A percentile compares a stretch with the other conserved stretches of the same genome.
These are phyloP conservation scores for Exophiala sp. DNA, from an alignment of 2,329 filamentous ascomycete genomes.

Conservation along the genomic window DNA sequence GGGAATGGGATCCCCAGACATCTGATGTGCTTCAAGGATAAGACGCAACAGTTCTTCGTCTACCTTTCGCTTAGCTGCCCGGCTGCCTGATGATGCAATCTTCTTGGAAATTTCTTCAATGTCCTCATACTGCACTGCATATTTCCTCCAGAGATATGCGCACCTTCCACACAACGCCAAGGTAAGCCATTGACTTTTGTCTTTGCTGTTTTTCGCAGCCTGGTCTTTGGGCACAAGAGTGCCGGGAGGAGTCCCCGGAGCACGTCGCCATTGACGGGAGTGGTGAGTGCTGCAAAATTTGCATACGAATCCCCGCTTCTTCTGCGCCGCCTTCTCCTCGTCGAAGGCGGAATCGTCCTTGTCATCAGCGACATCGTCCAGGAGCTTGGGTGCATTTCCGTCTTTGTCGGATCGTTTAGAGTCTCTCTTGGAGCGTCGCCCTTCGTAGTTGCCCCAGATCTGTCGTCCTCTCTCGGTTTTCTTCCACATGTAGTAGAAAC, in stretches of 20 bases:
- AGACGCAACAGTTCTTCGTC: constrained; percentile 71
- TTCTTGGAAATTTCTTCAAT: constrained; percentile 87
- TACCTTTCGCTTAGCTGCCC: constrained; percentile 78
- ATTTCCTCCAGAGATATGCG: constrained; percentile 88
- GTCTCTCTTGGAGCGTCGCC: constrained; percentile 85
- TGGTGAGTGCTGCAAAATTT: constrained; percentile 80
- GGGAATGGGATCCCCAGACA: constrained; percentile 40
- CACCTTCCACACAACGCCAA: constrained; percentile 85
- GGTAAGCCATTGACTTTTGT: constrained; percentile 68
- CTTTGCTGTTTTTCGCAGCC: constrained; percentile 60
- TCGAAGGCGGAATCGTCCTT: constrained; percentile 96
- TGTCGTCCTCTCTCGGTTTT: constrained; percentile 79
- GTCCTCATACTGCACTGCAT: constrained; percentile 93
- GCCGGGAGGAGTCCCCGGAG: constrained; percentile 68
- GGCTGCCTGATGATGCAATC: constrained; percentile 68
- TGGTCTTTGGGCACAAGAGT: constrained; percentile 62
- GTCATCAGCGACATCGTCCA: constrained; percentile 88
- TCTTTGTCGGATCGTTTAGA: constrained; percentile 55
- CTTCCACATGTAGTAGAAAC: constrained; percentile 98
- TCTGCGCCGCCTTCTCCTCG: constrained; percentile 69
- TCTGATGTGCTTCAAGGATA: constrained; percentile 42
- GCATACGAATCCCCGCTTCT: constrained; percentile 82
- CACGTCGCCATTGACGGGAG: constrained; percentile 86
- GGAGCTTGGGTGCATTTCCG: constrained; percentile 65
- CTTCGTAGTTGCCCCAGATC: constrained; percentile 84